phyloP scores from a whole-genome alignment of 768 basidiomycete species.

The Boletus vinaceobasis region DNA sequence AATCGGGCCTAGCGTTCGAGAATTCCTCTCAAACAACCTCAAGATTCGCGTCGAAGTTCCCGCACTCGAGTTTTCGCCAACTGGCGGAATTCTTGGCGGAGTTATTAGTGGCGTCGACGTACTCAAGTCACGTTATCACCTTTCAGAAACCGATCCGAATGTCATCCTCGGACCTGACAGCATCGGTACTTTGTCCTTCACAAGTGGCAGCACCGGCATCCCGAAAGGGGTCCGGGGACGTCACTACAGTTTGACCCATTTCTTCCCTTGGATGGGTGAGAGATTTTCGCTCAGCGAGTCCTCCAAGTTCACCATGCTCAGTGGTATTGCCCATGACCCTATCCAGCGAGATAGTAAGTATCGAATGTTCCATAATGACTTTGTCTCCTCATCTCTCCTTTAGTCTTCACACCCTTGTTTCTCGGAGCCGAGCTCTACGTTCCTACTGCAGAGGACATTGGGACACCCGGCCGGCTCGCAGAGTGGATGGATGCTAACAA shows the following conservation, averaged over 20 bases:
- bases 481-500: conserved; percentile 96
- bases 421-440: conserved; percentile 94
- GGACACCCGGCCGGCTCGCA: conserved; percentile 91
- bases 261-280: conserved; percentile 99
- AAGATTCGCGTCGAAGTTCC: conserved; percentile 89
- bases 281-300: conserved; percentile 69
- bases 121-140: conserved; percentile 48
- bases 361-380: neutral
- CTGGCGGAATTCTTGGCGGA: conserved; percentile 69
- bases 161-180: conserved; percentile 92
- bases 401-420: conserved; percentile 98
- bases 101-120: conserved; percentile 50
- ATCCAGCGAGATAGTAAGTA: conserved; percentile 96
- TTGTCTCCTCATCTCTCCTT: conserved; percentile 4
- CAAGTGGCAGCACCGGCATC: conserved; percentile 95
- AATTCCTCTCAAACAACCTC: conserved; percentile 75
- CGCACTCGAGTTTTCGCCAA: conserved; percentile 69
- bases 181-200: conserved; percentile 92
- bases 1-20: conserved; percentile 76
- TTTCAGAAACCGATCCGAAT: conserved; percentile 71
- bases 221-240: conserved; percentile 97
- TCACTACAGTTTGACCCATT: conserved; percentile 95
- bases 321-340: conserved; percentile 98
- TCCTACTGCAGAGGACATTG: conserved; percentile 95
- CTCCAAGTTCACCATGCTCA: conserved; percentile 96